phyloP scores from a whole-genome alignment of 306 rosid species.

The Lagenaria siceraria region DNA sequence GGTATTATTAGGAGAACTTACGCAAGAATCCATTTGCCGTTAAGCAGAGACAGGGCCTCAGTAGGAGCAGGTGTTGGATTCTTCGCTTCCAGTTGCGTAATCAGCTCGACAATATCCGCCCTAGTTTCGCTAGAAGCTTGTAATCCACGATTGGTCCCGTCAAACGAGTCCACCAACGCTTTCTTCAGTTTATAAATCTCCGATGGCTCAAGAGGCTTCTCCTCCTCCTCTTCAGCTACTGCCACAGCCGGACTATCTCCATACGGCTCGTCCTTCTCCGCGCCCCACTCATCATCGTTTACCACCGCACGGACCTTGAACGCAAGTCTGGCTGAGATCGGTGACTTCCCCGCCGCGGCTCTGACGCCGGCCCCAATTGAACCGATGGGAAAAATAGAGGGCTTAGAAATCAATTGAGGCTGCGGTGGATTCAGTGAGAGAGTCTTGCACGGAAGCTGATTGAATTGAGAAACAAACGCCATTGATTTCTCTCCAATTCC shows the following conservation, averaged over 20 bases:
- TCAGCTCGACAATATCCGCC: slow-evolving; percentile 85
- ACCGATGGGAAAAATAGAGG: slow-evolving; percentile 23
- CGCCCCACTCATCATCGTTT: slow-evolving; percentile 40
- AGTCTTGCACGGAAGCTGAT: slow-evolving; percentile 29
- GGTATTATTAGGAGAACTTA: slow-evolving; percentile 15
- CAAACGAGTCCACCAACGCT: slow-evolving; percentile 59
- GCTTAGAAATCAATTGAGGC: slow-evolving; percentile 16
- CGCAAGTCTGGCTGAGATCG: slow-evolving; percentile 13
- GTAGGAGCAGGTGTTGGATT: slow-evolving; percentile 86
- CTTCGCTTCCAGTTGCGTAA: slow-evolving; percentile 68
- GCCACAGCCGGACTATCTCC: slow-evolving; percentile 11
- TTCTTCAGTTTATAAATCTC: slow-evolving; percentile 53
- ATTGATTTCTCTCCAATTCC: slow-evolving; percentile 1
- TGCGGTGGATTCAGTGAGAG: slow-evolving; percentile 17
- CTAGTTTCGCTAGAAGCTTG: slow-evolving; percentile 65
- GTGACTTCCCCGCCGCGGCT: slow-evolving; percentile 7
- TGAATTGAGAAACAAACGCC: slow-evolving; percentile 48
- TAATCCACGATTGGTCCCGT: slow-evolving; percentile 75
- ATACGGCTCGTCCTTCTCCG: slow-evolving; percentile 22
- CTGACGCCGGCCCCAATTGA: slow-evolving; percentile 14
- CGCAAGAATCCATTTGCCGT: slow-evolving; percentile 95
- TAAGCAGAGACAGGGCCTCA: slow-evolving; percentile 67
- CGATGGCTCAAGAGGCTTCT: slow-evolving; percentile 16
- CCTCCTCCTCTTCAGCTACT: slow-evolving; percentile 29
- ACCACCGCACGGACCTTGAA: slow-evolving; percentile 18